phyloP scores from a whole-genome alignment of 169 alveolate genomes.

The Perkinsus olseni region DNA sequence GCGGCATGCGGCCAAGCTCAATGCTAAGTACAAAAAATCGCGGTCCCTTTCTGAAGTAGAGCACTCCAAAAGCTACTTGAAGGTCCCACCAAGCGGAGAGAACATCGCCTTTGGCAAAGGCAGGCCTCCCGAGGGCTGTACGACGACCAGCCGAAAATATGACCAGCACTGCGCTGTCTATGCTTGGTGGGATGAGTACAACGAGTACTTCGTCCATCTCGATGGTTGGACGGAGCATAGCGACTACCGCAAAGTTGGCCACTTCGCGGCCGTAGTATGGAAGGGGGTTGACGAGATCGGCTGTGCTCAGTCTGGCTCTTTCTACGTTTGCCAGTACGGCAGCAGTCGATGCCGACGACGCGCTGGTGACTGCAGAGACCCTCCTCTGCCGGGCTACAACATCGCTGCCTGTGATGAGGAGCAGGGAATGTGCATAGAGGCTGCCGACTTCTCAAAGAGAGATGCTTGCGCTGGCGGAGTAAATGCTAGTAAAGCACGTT shows the following conservation, averaged over 20 bases:
- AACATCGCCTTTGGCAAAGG: background rate
- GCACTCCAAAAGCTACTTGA: background rate
- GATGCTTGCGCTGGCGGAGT: background rate
- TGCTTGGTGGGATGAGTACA: background rate
- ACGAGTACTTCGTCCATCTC: background rate
- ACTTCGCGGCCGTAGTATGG: background rate
- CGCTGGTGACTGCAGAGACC: background rate
- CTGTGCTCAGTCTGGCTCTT: background rate
- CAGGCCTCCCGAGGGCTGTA: background rate
- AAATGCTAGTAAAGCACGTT: too few species aligned
- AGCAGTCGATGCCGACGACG: background rate
- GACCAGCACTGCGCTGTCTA: background rate
- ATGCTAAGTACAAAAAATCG: background rate
- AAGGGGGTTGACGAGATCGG: background rate
- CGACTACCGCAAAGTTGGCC: background rate
- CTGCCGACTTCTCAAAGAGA: background rate
- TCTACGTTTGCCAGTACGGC: background rate
- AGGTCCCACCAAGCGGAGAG: background rate
- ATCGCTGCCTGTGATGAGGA: background rate
- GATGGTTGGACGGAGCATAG: background rate
- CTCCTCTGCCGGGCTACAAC: background rate
- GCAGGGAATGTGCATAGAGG: background rate
- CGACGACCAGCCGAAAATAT: background rate
- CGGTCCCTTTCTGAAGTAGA: background rate
- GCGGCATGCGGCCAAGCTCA: background rate